These are phyloP conservation scores for Rhizophagus sp. DNA, from an alignment of 192 early-diverging fungal genomes.

Conservation along the genomic window DNA sequence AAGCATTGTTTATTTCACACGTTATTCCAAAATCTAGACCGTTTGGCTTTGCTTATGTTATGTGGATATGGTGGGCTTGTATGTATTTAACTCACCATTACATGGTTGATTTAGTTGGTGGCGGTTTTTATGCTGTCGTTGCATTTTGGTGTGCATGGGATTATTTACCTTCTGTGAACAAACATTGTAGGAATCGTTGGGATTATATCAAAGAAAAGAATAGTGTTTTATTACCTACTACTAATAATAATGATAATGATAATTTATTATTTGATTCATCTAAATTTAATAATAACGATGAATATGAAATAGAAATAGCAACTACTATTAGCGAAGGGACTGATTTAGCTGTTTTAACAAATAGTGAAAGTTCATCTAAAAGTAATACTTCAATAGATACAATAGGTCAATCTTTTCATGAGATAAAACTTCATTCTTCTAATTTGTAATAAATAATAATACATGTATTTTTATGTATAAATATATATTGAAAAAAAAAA, in stretches of 20 bases:
- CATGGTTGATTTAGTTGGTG: slow-evolving; percentile 69
- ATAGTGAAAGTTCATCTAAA: background rate
- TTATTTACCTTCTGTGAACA: slow-evolving; percentile 43
- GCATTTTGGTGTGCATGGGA: slow-evolving; percentile 52
- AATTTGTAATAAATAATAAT: background rate
- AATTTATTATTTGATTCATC: background rate
- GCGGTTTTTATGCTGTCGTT: slow-evolving; percentile 62
- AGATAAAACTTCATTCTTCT: background rate
- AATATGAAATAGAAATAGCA: background rate
- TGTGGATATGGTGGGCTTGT: slow-evolving; percentile 81
- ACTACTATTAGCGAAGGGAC: background rate
- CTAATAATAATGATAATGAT: background rate
- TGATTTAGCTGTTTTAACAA: background rate
- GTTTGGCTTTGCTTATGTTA: slow-evolving; percentile 53
- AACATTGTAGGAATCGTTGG: background rate
- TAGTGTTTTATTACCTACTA: background rate
- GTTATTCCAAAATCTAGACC: slow-evolving; percentile 47
- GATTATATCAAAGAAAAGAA: background rate
- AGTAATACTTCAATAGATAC: background rate
- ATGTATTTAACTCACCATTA: slow-evolving; percentile 80
- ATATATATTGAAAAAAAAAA: no score
- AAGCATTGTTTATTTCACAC: slow-evolving; percentile 59
- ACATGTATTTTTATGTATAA: no score
- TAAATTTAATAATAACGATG: background rate
- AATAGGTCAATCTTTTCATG: background rate